phyloP scores from a whole-genome alignment of 805 yeast species.

The Debaryomyces tyrocola region DNA sequence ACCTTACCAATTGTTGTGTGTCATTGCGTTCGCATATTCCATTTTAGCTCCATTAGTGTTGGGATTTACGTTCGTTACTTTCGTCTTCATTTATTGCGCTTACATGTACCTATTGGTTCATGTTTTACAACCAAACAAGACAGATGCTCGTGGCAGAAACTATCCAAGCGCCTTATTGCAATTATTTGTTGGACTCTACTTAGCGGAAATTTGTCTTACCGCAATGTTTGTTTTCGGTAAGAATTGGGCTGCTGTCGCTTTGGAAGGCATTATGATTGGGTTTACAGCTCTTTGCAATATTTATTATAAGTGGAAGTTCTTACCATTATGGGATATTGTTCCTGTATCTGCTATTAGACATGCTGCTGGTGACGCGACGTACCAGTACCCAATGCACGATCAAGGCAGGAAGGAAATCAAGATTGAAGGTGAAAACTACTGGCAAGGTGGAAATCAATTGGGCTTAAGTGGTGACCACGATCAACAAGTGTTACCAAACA shows the following conservation, averaged over 20 bases:
- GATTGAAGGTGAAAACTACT: slow-evolving; percentile 49
- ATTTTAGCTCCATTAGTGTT: slow-evolving; percentile 74
- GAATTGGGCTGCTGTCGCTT: slow-evolving; percentile 74
- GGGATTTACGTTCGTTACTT: slow-evolving; percentile 61
- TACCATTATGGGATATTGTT: slow-evolving; percentile 64
- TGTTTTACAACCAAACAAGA: slow-evolving; percentile 55
- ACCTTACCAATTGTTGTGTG: slow-evolving; percentile 67
- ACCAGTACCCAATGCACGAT: slow-evolving; percentile 60
- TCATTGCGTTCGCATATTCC: slow-evolving; percentile 72
- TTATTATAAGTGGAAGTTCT: slow-evolving; percentile 56
- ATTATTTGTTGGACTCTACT: slow-evolving; percentile 67
- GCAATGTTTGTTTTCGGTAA: slow-evolving; percentile 76
- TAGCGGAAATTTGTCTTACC: slow-evolving; percentile 66
- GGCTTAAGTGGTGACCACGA: slow-evolving; percentile 23
- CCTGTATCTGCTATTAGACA: slow-evolving; percentile 64
- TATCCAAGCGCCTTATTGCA: slow-evolving; percentile 74
- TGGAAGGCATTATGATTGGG: slow-evolving; percentile 62
- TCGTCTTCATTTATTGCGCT: slow-evolving; percentile 59
- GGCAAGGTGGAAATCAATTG: slow-evolving; percentile 46
- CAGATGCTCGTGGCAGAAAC: slow-evolving; percentile 69
- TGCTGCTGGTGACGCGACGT: slow-evolving; percentile 43
- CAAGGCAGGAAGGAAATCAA: slow-evolving; percentile 63
- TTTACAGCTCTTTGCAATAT: slow-evolving; percentile 60
- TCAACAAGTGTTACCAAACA: slow-evolving; percentile 22
- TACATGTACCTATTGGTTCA: slow-evolving; percentile 61